Conservation (phyloP, 2,329 filamentous ascomycete genomes). For the Colletotrichum eleusines region DNA sequence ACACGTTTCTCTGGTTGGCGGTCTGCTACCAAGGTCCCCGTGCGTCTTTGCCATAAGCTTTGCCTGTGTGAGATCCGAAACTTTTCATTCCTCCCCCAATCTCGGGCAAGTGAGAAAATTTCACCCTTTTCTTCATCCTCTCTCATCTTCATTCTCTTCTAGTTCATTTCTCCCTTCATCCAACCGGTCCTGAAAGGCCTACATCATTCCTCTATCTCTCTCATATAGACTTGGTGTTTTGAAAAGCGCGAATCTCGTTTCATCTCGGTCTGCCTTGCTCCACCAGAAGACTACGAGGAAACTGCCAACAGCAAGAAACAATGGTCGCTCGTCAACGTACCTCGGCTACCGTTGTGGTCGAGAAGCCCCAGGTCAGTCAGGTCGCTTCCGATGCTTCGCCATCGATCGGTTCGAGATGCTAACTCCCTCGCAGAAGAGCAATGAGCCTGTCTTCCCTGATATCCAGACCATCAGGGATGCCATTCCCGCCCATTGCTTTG, state of each 20-base stretch:
- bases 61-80: constrained; percentile 11
- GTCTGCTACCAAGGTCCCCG: constrained; percentile 23
- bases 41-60: not conserved
- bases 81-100: constrained; percentile 10
- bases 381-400: constrained; percentile 7
- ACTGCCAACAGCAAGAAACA: not conserved
- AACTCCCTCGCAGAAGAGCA: constrained; percentile 24
- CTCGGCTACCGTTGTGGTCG: constrained; percentile 38
- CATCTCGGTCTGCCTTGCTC: not conserved
- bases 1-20: constrained; percentile 29
- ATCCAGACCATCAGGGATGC: constrained; percentile 63
- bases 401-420: constrained; percentile 12
- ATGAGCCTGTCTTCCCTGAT: constrained; percentile 54
- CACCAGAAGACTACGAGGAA: not conserved
- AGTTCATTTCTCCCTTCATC: constrained; percentile 10
- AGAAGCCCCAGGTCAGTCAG: constrained; percentile 39
- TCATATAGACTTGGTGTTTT: constrained; percentile 14
- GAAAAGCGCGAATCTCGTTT: not conserved
- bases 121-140: not conserved
- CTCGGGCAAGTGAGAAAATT: constrained; percentile 33
- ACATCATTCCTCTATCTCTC: constrained; percentile 20
- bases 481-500: constrained; percentile 72
- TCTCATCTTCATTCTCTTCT: not conserved
- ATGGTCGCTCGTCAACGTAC: constrained; percentile 38
- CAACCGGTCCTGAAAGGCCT: constrained; percentile 4